Evolutionary conservation across 805 yeast species (phyloP), one percentile per base, ranked within the genome.

Genomic region (Myxozyma kluyveri): DNA sequence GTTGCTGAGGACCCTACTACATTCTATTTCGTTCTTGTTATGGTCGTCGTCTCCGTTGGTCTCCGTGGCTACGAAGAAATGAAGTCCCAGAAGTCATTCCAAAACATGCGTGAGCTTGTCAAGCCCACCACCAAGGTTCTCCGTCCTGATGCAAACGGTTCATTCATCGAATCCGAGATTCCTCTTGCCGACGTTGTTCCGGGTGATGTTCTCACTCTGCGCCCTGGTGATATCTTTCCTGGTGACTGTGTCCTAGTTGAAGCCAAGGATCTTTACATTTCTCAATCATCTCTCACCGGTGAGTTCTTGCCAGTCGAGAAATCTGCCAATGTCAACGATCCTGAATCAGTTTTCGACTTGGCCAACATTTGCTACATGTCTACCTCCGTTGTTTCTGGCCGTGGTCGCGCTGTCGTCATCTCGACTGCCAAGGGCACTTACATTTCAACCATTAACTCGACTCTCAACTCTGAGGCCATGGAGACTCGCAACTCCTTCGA

Each of bases 171-270:
- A 50, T 29, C 51, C 17, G 54, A 49, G 27, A 73, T 90, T 17
- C 80, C 89, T 2, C 82, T 91, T 49, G 81, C 79, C 62, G 88
- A 87, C 52, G 69, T 93, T 46, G 63, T 85, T 35, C 96, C 88
- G n/a, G 99, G 99, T 40, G 99, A 93, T 65, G 61, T 93, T 2
- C 70, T 90, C 14, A 72, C 75, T 46, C 72, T 93, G 40, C 93
- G 89, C 67, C 95, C 98, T 2, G 99, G 99, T 57, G 99, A 93
- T 64, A 82, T 93, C 46, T 73, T 91, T 2, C 95, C 98, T 0
- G 93, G 91, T 0, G 99, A 93, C 69, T 80, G 86, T 31, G 72
- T 93, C 5, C 67, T 91, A 54, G 72, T 89, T 9, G 67, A 72
- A 9, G 96, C 97, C 7, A 64, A 65, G 59, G 79, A 77, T 41